Evolutionary conservation across 352 stramenopile species (phyloP).

Genomic region (Phytophthora cactorum): DNA sequence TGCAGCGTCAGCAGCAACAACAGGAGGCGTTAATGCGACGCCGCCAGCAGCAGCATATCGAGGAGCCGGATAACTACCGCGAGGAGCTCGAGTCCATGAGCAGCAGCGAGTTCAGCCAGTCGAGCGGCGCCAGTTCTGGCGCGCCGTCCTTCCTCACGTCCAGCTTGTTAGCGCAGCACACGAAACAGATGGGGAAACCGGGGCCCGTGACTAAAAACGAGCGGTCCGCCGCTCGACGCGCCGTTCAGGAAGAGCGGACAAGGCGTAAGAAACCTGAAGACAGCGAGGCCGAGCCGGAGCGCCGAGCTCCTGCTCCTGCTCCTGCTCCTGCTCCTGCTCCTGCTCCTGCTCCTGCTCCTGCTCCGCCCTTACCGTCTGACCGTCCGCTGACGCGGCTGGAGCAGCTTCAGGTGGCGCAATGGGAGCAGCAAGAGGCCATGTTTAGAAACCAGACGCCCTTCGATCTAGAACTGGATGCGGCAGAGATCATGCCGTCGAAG

Average conservation of each 20-base stretch:
- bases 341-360: constrained; percentile 5
- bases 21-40: constrained; percentile 26
- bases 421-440: constrained; percentile 35
- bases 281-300: neutral
- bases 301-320: neutral
- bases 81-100: constrained; percentile 19
- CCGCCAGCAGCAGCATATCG: constrained; percentile 19
- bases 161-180: constrained; percentile 57
- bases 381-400: constrained; percentile 37
- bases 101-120: constrained; percentile 45
- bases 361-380: constrained; percentile 18
- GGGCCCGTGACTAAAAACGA: constrained; percentile 46
- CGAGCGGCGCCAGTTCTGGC: constrained; percentile 22
- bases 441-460: constrained; percentile 20
- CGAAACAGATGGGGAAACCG: constrained; percentile 50
- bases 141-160: constrained; percentile 46
- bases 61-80: constrained; percentile 21
- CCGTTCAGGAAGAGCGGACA: constrained; percentile 17
- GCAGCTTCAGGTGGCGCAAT: constrained; percentile 35
- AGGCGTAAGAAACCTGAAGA: constrained; percentile 9
- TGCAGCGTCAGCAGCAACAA: constrained; percentile 38
- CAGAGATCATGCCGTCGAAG: constrained; percentile 16
- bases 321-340: constrained; percentile 14
- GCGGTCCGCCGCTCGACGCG: constrained; percentile 9
- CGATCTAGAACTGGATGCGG: constrained; percentile 22